These are phyloP conservation scores for Chenopodium suecicum DNA, from an alignment of 148 eudicot species.

Conservation along the genomic window DNA sequence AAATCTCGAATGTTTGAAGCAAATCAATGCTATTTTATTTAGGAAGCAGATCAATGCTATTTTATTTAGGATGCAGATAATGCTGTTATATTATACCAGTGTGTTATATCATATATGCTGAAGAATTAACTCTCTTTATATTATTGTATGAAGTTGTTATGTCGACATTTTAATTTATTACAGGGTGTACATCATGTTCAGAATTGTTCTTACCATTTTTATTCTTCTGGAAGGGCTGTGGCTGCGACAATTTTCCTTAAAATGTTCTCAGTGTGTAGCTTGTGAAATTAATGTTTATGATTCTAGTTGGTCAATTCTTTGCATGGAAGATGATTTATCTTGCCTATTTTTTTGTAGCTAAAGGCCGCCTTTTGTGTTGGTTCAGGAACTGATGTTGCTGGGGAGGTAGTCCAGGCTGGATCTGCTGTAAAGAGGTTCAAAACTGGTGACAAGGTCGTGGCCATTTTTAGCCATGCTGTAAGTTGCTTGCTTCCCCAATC, in stretches of 20 bases:
- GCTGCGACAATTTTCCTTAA: neutral
- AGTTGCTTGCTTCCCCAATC: constrained; percentile 21
- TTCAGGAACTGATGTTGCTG: constrained; percentile 75
- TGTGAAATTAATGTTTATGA: neutral
- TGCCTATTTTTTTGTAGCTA: neutral
- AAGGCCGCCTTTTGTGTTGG: constrained; percentile 21
- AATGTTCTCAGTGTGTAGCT: neutral
- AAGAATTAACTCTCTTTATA: too few species aligned
- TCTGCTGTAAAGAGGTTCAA: constrained; percentile 57
- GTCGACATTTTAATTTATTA: too few species aligned
- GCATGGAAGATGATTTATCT: neutral
- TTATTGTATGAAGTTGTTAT: too few species aligned
- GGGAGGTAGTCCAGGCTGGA: constrained; percentile 75
- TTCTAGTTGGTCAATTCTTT: neutral
- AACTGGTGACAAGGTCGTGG: constrained; percentile 73
- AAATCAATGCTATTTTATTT: too few species aligned
- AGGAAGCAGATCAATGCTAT: neutral
- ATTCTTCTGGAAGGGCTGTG: neutral
- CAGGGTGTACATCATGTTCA: too few species aligned
- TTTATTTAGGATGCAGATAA: too few species aligned
- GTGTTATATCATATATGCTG: neutral
- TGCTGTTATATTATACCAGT: neutral
- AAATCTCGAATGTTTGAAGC: neutral
- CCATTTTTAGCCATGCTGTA: constrained; percentile 40
- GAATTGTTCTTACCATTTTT: too few species aligned